Conservation (phyloP, 192 early-diverging fungal genomes). For the Backusella macrospora region DNA sequence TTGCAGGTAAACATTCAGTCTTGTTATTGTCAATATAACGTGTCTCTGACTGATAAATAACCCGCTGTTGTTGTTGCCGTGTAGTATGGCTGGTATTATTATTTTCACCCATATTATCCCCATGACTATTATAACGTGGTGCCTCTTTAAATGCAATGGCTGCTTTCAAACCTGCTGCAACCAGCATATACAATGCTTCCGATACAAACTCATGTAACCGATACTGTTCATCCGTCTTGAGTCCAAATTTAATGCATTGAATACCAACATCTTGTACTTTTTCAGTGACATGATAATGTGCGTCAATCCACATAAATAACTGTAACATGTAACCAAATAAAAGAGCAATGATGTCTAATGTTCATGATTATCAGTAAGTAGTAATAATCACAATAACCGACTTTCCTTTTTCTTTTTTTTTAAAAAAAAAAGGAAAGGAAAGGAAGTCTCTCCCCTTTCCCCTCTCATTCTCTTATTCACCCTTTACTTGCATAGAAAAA, state of each 20-base stretch:
- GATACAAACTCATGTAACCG: slow-evolving; percentile 52
- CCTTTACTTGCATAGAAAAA: not conserved
- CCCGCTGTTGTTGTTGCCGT: not conserved
- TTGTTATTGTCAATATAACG: not conserved
- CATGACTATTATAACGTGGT: slow-evolving; percentile 27
- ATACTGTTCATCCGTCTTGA: slow-evolving; percentile 59
- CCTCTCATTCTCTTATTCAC: too few species aligned
- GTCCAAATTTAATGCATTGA: slow-evolving; percentile 47
- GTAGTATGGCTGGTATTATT: not conserved
- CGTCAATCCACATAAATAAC: slow-evolving; percentile 45
- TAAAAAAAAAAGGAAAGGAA: too few species aligned
- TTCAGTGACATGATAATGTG: slow-evolving; percentile 50
- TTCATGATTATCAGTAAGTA: not conserved
- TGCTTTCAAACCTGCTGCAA: slow-evolving; percentile 54
- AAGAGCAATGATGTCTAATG: slow-evolving; percentile 27
- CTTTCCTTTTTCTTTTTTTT: too few species aligned
- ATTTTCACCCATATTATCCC: not conserved
- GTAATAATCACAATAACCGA: too few species aligned
- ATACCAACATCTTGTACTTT: slow-evolving; percentile 52
- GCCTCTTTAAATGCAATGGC: slow-evolving; percentile 58
- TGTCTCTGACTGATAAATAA: not conserved
- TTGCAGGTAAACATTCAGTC: slow-evolving; percentile 10
- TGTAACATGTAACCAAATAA: slow-evolving; percentile 44
- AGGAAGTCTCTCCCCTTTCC: too few species aligned
- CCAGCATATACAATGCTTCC: slow-evolving; percentile 47